Base-by-base conservation (phyloP, 108 stramenopile species). In the Bacterosira constricta region DNA sequence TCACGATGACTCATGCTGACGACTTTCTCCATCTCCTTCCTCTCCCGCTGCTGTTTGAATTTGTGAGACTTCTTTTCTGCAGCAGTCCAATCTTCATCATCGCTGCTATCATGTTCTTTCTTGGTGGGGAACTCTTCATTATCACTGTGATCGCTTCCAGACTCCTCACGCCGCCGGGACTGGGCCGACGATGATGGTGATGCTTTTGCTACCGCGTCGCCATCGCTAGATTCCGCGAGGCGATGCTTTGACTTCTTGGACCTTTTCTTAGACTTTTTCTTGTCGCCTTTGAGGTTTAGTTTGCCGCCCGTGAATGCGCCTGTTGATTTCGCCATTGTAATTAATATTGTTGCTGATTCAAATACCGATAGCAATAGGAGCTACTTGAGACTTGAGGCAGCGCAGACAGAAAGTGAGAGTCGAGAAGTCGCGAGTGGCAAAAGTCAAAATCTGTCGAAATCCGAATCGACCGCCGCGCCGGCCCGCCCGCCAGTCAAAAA, bases 1-100 rank as follows among this genome's bases (percentile, higher is more conserved):
- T 71, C 70, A 35, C 70, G 56, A 30, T 79, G 70, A 32, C 65
- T 66, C 32, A 79, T 35, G 12, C 63, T 78, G 55, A 63, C 90
- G 21, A 88, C 71, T 34, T 75, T 77, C 66, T 91, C 77, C 63
- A 87, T 57, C 21, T 94, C 93, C 52, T 87, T 69, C 6, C 61
- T 35, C 50, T 91, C 89, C 18, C 80, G 77, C 69, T 90, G 72
- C 38, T 58, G 23, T 46, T 83, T 86, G 20, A 69, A 69, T 63
- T 85, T 80, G 23, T 53, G 47, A 2, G 87, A 82, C 31, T 62
- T 63, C 41, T 78, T 71, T 71, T 94, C 90, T 0, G 93, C 93
- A 26, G 85, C 86, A 8, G 93, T 94, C 45, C 90, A 50, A 27
- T 90, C 88, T 18, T 88, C 89, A 15, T 90, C 88, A 17, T 73